These are phyloP conservation scores for Paramecium sexaurelia DNA, from an alignment of 73 alveolate genomes.

Conservation along the genomic window DNA sequence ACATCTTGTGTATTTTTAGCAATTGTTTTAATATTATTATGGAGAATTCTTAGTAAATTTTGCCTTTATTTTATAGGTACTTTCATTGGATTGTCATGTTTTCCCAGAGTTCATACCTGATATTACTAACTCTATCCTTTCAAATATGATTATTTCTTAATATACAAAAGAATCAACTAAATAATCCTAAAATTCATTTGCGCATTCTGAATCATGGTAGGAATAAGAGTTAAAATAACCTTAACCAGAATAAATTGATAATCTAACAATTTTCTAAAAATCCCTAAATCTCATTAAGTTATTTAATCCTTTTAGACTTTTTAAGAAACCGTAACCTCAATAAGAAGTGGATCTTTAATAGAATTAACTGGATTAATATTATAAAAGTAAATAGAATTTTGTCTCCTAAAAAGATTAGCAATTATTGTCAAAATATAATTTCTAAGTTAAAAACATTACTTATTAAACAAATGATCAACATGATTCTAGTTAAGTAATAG, in stretches of 20 bases:
- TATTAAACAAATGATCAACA: not conserved
- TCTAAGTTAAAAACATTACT: not conserved
- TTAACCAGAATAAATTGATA: not conserved
- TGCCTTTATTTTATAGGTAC: not conserved
- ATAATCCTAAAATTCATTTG: not conserved
- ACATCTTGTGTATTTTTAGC: not conserved
- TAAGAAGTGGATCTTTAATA: not conserved
- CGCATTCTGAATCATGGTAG: not conserved
- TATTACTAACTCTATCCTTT: not conserved
- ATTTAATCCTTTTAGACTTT: not conserved
- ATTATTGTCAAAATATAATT: not conserved
- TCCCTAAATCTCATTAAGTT: not conserved
- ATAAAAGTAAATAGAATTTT: not conserved
- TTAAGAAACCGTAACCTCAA: not conserved
- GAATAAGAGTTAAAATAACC: not conserved
- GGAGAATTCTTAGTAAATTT: not conserved
- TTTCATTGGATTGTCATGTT: conserved; percentile 1
- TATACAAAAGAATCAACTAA: not conserved
- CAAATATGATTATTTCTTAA: not conserved
- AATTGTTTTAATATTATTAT: not conserved
- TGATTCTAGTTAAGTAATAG: not conserved
- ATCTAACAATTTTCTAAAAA: not conserved
- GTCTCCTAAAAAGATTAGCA: not conserved
- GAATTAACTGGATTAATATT: not conserved
- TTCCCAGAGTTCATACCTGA: not conserved